These are phyloP conservation scores for Drechslera avenae DNA, from an alignment of 2,329 filamentous ascomycete genomes.

Conservation along the genomic window DNA sequence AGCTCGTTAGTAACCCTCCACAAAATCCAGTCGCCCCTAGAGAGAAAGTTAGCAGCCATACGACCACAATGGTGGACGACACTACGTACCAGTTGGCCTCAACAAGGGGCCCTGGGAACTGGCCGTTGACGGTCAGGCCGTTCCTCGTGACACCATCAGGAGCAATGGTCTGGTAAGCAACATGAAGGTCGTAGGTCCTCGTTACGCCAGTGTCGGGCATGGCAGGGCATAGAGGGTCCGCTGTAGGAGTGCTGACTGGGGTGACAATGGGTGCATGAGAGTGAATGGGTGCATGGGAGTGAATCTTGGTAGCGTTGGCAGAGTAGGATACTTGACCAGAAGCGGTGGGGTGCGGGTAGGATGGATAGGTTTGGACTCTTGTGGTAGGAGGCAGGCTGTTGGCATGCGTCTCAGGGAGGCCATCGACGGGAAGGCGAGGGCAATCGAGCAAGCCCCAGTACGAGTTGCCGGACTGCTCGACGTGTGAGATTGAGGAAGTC, in stretches of 20 bases:
- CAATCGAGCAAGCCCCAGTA: conserved; percentile 36
- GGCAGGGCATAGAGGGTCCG: conserved; percentile 22
- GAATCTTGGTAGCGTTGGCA: conserved; percentile 12
- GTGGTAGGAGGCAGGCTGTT: conserved; percentile 7
- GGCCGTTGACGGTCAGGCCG: conserved; percentile 37
- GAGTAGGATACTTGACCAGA: conserved; percentile 11
- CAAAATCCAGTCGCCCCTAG: conserved; percentile 39
- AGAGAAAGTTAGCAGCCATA: conserved; percentile 2
- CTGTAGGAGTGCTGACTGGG: conserved; percentile 12
- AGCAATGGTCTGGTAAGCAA: conserved; percentile 36
- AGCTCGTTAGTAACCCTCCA: conserved; percentile 38
- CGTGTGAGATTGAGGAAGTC: conserved; percentile 25
- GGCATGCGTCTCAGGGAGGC: conserved; percentile 20
- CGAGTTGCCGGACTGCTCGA: conserved; percentile 35
- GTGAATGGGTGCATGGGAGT: conserved; percentile 3
- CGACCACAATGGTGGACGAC: background rate
- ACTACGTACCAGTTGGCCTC: conserved; percentile 36
- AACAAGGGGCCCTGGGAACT: conserved; percentile 41
- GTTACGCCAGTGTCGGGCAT: conserved; percentile 45
- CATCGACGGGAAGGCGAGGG: conserved; percentile 30
- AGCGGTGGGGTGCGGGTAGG: conserved; percentile 13
- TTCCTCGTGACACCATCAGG: conserved; percentile 39
- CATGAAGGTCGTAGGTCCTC: conserved; percentile 34
- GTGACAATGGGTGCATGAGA: background rate
- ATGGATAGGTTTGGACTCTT: background rate